Conservation (phyloP, 306 rosid species). For the Cicer bijugum region DNA sequence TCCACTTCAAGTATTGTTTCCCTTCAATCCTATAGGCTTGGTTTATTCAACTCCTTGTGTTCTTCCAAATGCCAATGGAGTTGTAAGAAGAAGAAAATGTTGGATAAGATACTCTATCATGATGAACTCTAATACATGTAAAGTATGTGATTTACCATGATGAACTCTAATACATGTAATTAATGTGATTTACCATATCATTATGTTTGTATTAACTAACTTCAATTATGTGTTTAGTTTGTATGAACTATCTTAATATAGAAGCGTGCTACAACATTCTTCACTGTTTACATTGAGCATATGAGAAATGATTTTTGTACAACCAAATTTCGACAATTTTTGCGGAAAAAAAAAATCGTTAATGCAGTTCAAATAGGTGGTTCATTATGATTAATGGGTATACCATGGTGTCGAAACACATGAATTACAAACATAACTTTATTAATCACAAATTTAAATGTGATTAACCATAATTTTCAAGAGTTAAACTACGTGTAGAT, state of each 20-base stretch:
- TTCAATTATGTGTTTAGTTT: constrained; percentile 24
- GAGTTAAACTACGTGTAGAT: too few relatives aligned
- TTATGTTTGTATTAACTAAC: constrained; percentile 11
- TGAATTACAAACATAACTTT: too few relatives aligned
- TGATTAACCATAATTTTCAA: too few relatives aligned
- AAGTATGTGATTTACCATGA: constrained; percentile 32
- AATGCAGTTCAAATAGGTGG: too few relatives aligned
- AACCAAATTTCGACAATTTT: too few relatives aligned
- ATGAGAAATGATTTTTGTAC: too few relatives aligned
- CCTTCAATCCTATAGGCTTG: constrained; percentile 66
- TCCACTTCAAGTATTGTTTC: constrained; percentile 66
- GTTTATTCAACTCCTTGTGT: constrained; percentile 66
- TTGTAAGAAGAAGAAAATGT: constrained; percentile 63
- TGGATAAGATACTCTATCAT: constrained; percentile 43
- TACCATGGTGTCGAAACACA: too few relatives aligned
- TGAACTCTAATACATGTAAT: constrained; percentile 47
- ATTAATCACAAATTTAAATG: too few relatives aligned
- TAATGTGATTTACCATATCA: constrained; percentile 11
- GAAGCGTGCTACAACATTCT: background rate
- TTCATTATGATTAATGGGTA: too few relatives aligned
- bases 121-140: constrained; percentile 51
- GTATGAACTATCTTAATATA: constrained; percentile 10
- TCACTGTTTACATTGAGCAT: background rate
- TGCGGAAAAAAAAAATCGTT: too few relatives aligned
- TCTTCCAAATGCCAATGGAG: constrained; percentile 78